A percentile compares a stretch with the other conserved stretches of the same genome.
These are phyloP conservation scores for Rhynchospora pubera DNA, from an alignment of 176 grass and related monocot species.

Conservation along the genomic window DNA sequence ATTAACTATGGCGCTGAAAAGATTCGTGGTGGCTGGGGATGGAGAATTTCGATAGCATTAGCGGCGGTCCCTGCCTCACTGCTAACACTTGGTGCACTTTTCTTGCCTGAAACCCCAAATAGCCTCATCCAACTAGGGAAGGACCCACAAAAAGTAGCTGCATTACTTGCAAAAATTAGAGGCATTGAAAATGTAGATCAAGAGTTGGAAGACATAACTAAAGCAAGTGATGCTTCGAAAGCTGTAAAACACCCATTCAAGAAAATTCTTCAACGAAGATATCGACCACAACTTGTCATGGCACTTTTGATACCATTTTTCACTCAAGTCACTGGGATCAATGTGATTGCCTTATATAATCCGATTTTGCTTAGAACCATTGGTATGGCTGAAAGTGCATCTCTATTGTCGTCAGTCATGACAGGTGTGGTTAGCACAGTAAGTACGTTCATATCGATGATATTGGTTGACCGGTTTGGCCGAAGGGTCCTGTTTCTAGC, in stretches of 20 bases:
- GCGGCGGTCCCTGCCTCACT: constrained; percentile 26
- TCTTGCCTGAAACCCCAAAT: constrained; percentile 44
- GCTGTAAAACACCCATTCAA: constrained; percentile 1
- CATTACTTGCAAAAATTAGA: not conserved
- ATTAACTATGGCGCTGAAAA: constrained; percentile 46
- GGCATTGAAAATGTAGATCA: not conserved
- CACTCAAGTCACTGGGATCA: constrained; percentile 22
- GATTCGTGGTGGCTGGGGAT: constrained; percentile 40
- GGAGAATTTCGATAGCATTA: constrained; percentile 37
- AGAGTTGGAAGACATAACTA: constrained; percentile 15
- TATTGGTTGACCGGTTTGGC: constrained; percentile 10
- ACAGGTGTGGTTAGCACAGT: not conserved
- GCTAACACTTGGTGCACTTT: constrained; percentile 32
- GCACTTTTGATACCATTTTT: constrained; percentile 19
- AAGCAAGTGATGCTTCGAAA: not conserved
- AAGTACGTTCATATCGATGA: constrained; percentile 13
- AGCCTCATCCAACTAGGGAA: constrained; percentile 41
- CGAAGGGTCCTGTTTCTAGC: constrained; percentile 11
- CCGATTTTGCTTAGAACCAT: constrained; percentile 19
- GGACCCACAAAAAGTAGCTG: not conserved
- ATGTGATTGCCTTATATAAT: constrained; percentile 14
- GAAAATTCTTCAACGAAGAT: constrained; percentile 8
- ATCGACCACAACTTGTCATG: constrained; percentile 14
- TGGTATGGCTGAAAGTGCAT: constrained; percentile 2
- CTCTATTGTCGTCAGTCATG: constrained; percentile 13